These are phyloP conservation scores for Populus ilicifolia DNA, from an alignment of 345 rosid genomes.

Conservation along the genomic window DNA sequence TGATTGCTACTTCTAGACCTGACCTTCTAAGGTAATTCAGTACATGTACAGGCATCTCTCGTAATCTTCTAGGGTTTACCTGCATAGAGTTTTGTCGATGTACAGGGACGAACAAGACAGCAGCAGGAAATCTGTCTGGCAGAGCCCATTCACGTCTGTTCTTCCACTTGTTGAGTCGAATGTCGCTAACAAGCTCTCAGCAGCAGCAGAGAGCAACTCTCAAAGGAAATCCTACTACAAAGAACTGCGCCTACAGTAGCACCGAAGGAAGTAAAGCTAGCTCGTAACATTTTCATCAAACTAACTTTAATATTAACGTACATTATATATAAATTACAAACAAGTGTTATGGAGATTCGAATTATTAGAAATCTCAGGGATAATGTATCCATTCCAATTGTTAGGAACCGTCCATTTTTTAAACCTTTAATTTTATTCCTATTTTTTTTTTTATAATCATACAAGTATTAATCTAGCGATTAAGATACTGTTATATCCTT, in stretches of 20 bases:
- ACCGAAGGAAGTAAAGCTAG: no score
- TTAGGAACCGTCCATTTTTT: no score
- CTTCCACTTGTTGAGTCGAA: constrained; percentile 14
- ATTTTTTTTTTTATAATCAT: no score
- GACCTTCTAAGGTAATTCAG: not conserved
- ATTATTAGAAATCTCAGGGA: not conserved
- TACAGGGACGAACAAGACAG: constrained; percentile 23
- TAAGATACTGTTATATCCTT: no score
- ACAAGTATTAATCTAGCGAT: no score
- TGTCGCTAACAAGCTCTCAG: not conserved
- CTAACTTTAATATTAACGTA: not conserved
- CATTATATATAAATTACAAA: not conserved
- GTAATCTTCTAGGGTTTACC: not conserved
- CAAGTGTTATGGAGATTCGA: not conserved
- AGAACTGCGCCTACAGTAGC: no score
- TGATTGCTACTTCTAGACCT: not conserved
- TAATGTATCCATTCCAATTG: no score
- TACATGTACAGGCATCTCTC: not conserved
- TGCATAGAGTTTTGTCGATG: not conserved
- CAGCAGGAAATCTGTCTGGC: constrained; percentile 13
- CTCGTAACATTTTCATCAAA: no score
- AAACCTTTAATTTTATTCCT: no score
- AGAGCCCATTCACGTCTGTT: constrained; percentile 28
- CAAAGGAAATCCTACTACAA: no score
- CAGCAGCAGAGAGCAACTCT: no score